Evolutionary conservation across 768 basidiomycete species (phyloP), one percentile per base, ranked within the genome.

Genomic region (Tricholoma sp.): DNA sequence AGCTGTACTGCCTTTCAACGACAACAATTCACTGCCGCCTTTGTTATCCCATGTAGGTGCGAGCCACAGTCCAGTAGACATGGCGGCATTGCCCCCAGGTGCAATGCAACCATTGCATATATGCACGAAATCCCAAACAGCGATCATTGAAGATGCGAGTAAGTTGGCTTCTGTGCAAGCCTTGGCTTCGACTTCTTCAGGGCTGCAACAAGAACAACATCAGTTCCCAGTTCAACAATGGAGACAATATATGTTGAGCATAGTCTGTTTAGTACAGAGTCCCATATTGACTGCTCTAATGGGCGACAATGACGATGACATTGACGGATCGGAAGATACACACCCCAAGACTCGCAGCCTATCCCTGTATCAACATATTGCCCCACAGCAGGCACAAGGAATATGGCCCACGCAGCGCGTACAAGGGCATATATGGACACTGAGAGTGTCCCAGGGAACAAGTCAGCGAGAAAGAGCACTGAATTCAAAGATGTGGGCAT

Each of bases 51-150:
- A n/a, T n/a, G n/a, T n/a, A n/a, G n/a, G n/a, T n/a, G n/a, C n/a
- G n/a, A n/a, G 20, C 3, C 61, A 63, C 49, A 75, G 75, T 45
- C 70, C 73, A 41, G 69, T 73, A 49, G 70, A 67, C 31, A 57
- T 64, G 33, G 65, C 59, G 20, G 63, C 60, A 2, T 64, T 79
- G 31, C 85, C 87, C 0, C 76, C 80, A 4, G 88, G 89, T 11
- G 86, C 86, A 4, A 82, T 84, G 80, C 75, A 80, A 42, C 84
- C 87, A 10, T 71, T 76, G n/a, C 88, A 89, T 66, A 73, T 80
- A 33, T 83, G 91, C 47, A 90, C 85, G n/a, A n/a, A n/a, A n/a
- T n/a, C n/a, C n/a, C n/a, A n/a, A n/a, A n/a, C n/a, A n/a, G n/a
- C n/a, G n/a, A n/a, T n/a, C n/a, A n/a, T n/a, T n/a, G n/a, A n/a